Percentiles rank a stretch among this genome's conserved stretches.
phyloP scores from a whole-genome alignment of 805 yeast genomes.

The Debaryomyces maramus region DNA sequence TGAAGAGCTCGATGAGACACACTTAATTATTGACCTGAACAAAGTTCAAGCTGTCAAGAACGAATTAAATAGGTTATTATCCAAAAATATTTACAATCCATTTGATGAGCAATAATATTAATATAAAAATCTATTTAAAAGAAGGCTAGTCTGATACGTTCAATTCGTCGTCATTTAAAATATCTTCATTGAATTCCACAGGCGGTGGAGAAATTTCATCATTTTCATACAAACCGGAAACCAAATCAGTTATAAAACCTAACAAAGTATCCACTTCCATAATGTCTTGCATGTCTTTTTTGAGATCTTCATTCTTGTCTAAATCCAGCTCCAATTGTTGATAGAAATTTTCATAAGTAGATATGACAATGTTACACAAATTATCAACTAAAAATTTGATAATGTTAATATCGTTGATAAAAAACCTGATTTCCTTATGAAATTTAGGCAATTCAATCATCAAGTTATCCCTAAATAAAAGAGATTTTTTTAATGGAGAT shows the following conservation, averaged over 20 bases:
- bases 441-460: constrained; percentile 57
- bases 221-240: constrained; percentile 22
- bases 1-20: constrained; percentile 90
- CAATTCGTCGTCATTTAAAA: constrained; percentile 21
- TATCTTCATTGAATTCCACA: constrained; percentile 25
- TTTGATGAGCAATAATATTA: constrained; percentile 62
- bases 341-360: constrained; percentile 57
- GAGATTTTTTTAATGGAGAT: constrained; percentile 30
- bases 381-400: constrained; percentile 30
- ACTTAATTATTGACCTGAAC: constrained; percentile 74
- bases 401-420: constrained; percentile 55
- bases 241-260: constrained; percentile 44
- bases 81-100: constrained; percentile 85
- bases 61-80: constrained; percentile 72
- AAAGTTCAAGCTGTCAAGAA: constrained; percentile 74
- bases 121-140: constrained; percentile 1
- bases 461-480: constrained; percentile 49
- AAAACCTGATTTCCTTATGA: constrained; percentile 50
- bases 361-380: constrained; percentile 50
- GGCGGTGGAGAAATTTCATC: constrained; percentile 10
- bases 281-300: constrained; percentile 35
- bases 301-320: constrained; percentile 22
- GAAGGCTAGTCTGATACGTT: constrained; percentile 3
- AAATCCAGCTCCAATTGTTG: constrained; percentile 25
- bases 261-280: constrained; percentile 66